These are phyloP conservation scores for Trichoderma semiorbis DNA, from an alignment of 2,329 filamentous ascomycete genomes.

Conservation along the genomic window DNA sequence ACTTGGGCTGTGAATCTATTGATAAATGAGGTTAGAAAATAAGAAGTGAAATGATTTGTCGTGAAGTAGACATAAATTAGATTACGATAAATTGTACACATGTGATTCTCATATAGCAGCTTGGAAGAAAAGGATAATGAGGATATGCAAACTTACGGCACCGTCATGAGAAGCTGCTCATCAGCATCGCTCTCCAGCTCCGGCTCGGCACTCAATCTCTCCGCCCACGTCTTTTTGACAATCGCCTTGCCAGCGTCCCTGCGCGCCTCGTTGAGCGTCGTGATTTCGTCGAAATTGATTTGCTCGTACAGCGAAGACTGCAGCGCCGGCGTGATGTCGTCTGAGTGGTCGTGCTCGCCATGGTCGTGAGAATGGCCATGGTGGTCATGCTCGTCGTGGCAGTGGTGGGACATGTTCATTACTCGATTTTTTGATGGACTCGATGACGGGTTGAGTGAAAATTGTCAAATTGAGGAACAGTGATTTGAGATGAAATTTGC, in stretches of 20 bases:
- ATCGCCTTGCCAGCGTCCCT: constrained; percentile 68
- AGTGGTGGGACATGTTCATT: constrained; percentile 44
- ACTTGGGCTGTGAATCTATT: constrained; percentile 86
- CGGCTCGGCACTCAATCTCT: constrained; percentile 67
- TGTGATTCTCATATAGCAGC: not conserved
- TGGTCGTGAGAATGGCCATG: constrained; percentile 51
- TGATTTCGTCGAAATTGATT: constrained; percentile 83
- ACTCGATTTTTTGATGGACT: not conserved
- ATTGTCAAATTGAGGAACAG: not conserved
- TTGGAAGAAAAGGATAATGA: not conserved
- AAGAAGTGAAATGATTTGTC: not conserved
- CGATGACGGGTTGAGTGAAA: not conserved
- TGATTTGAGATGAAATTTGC: not conserved
- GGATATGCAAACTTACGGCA: constrained; percentile 63
- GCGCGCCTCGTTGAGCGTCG: constrained; percentile 76
- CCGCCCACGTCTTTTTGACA: constrained; percentile 86
- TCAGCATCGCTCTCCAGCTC: constrained; percentile 84
- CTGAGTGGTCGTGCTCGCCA: constrained; percentile 76
- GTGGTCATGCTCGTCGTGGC: constrained; percentile 49
- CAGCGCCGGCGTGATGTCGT: constrained; percentile 88
- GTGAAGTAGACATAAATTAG: not conserved
- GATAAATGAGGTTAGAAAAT: not conserved
- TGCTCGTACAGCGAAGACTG: constrained; percentile 89
- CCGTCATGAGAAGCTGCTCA: constrained; percentile 87
- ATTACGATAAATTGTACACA: not conserved